Conservation (phyloP, 768 basidiomycete species). For the Lactifluus piperatus region DNA sequence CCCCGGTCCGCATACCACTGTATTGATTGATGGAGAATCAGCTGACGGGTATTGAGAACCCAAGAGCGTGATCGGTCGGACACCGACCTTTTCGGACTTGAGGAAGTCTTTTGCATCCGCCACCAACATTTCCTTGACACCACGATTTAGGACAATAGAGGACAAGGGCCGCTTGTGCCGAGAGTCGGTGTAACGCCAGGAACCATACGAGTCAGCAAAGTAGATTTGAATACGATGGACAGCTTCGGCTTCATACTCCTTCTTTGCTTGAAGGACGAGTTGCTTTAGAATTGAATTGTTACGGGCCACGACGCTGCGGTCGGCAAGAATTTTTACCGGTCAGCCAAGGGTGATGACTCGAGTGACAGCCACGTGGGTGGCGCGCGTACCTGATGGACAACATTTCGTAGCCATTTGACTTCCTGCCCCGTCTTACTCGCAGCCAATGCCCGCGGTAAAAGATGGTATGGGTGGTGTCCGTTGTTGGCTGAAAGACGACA, state of each 20-base stretch:
- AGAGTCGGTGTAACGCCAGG: conserved; percentile 84
- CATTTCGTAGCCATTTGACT: conserved; percentile 64
- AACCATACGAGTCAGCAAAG: conserved; percentile 81
- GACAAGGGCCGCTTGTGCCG: conserved; percentile 83
- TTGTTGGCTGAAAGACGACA: conserved; percentile 82
- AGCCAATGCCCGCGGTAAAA: conserved; percentile 83
- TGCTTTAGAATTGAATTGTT: conserved; percentile 80
- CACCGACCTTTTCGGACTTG: conserved; percentile 63
- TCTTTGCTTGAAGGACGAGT: conserved; percentile 84
- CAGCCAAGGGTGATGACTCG: neutral
- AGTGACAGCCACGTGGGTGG: neutral
- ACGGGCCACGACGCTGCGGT: conserved; percentile 68
- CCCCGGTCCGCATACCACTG: conserved; percentile 93
- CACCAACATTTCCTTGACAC: conserved; percentile 84
- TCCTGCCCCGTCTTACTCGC: conserved; percentile 60
- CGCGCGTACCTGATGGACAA: conserved; percentile 59
- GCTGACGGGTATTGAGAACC: conserved; percentile 3
- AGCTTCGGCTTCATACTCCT: conserved; percentile 80
- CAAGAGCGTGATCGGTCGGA: neutral
- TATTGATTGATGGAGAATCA: neutral
- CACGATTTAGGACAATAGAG: conserved; percentile 79
- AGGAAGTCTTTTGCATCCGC: conserved; percentile 78
- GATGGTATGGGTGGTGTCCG: conserved; percentile 84
- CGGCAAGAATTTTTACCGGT: neutral
- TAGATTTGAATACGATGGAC: conserved; percentile 85